Percentiles rank a stretch among this genome's conserved stretches.
phyloP scores from a whole-genome alignment of 2,329 filamentous ascomycete genomes.

The Claviceps digitariae region DNA sequence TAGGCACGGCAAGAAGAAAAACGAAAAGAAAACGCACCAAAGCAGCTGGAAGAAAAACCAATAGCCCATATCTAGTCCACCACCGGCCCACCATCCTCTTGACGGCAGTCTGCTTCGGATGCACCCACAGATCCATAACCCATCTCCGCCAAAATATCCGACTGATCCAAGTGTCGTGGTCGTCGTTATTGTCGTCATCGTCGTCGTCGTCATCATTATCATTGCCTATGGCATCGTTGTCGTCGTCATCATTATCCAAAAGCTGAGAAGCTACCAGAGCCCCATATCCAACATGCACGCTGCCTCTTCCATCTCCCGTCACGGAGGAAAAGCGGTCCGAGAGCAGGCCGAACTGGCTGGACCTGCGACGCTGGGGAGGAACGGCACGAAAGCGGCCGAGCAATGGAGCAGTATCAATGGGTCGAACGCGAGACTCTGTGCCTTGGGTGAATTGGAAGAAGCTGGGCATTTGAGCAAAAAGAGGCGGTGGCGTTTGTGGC shows the following conservation, averaged over 20 bases:
- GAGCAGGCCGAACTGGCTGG: conserved; percentile 27
- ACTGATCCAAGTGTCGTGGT: conserved; percentile 21
- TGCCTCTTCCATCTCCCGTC: conserved; percentile 27
- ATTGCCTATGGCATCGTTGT: conserved; percentile 8
- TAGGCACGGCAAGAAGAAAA: not conserved
- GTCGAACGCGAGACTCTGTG: conserved; percentile 41
- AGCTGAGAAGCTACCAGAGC: conserved; percentile 33
- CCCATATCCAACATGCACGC: conserved; percentile 44
- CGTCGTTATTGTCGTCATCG: conserved; percentile 13
- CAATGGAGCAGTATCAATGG: conserved; percentile 43
- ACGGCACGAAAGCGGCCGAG: conserved; percentile 54
- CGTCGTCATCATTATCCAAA: conserved; percentile 22
- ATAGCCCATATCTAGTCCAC: conserved; percentile 48
- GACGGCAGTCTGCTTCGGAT: conserved; percentile 45
- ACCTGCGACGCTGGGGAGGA: conserved; percentile 26
- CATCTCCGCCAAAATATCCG: conserved; percentile 22
- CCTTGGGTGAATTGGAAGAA: conserved; percentile 58
- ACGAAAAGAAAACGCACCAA: conserved; percentile 31
- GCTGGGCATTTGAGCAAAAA: conserved; percentile 35
- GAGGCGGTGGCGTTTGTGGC: not conserved
- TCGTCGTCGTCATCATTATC: conserved; percentile 11
- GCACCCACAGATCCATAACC: conserved; percentile 43
- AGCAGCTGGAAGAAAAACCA: conserved; percentile 47
- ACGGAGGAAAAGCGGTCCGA: conserved; percentile 15
- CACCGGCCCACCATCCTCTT: conserved; percentile 45